Conservation (phyloP, 306 rosid species). For the Lathyrus tuberosus region DNA sequence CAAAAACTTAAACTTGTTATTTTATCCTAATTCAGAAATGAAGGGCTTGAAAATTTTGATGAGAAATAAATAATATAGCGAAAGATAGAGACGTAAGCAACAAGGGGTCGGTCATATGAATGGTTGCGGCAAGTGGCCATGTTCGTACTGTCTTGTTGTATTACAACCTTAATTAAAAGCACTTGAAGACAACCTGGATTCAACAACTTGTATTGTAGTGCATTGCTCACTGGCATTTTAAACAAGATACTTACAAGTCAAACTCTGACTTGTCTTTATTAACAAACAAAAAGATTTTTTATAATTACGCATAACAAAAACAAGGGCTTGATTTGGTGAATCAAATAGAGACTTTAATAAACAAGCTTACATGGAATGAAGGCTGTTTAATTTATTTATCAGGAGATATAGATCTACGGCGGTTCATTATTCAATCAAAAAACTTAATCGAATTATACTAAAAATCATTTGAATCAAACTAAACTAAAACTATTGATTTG, state of each 20-base stretch:
- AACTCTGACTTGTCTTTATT: slow-evolving; percentile 25
- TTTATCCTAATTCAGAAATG: background rate
- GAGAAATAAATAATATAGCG: background rate
- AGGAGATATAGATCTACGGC: no score
- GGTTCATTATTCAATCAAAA: no score
- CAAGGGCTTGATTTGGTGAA: background rate
- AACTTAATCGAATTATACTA: no score
- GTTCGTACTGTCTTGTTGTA: slow-evolving; percentile 2
- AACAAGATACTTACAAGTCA: slow-evolving; percentile 1
- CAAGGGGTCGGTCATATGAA: background rate
- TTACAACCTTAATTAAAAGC: background rate
- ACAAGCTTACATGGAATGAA: background rate
- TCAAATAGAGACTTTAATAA: background rate
- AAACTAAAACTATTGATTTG: no score
- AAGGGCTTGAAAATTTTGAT: background rate
- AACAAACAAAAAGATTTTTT: background rate
- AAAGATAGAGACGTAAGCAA: background rate
- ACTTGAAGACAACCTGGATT: slow-evolving; percentile 18
- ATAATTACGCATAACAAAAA: background rate
- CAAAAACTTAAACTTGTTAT: background rate
- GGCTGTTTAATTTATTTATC: background rate
- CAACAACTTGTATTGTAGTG: background rate
- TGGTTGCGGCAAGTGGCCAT: slow-evolving; percentile 6
- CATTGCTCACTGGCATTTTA: background rate
- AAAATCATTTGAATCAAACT: no score